Percentiles rank a stretch among this genome's conserved stretches.
Conservation (phyloP, 306 rosid genomes). For the Luffa acutangula region DNA sequence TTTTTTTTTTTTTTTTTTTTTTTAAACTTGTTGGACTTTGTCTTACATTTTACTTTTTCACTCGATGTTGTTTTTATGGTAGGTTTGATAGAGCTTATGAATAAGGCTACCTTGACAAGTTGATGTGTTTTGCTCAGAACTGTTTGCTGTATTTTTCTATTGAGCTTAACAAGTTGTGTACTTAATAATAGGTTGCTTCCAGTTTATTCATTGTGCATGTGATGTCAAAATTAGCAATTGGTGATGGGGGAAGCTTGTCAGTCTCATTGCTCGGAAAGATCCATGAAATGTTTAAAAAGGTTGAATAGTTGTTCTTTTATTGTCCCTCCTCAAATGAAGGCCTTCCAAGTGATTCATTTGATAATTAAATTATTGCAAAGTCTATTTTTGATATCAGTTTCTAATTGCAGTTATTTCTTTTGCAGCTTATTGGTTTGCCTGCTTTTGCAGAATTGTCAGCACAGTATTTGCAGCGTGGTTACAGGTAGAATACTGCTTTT, state of each 20-base stretch:
- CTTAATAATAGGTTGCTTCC: slow-evolving; percentile 51
- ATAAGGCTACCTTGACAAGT: background rate
- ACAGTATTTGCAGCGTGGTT: slow-evolving; percentile 67
- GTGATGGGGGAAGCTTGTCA: slow-evolving; percentile 68
- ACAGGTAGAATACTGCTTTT: slow-evolving; percentile 42
- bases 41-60: background rate
- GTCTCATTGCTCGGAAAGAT: slow-evolving; percentile 64
- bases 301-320: slow-evolving; percentile 8
- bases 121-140: background rate
- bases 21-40: background rate
- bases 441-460: slow-evolving; percentile 66
- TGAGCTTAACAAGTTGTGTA: background rate
- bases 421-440: slow-evolving; percentile 74
- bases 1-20: background rate
- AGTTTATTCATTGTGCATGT: slow-evolving; percentile 61
- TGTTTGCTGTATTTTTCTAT: background rate
- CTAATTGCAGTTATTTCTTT: slow-evolving; percentile 12
- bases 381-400: background rate
- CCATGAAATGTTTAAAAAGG: slow-evolving; percentile 45
- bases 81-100: background rate
- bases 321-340: background rate
- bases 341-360: background rate
- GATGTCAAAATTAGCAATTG: slow-evolving; percentile 51
- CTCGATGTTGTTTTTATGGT: background rate
- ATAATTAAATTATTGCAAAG: background rate